Base-by-base conservation (phyloP, 192 early-diverging fungal species). In the Coemansia sp. region DNA sequence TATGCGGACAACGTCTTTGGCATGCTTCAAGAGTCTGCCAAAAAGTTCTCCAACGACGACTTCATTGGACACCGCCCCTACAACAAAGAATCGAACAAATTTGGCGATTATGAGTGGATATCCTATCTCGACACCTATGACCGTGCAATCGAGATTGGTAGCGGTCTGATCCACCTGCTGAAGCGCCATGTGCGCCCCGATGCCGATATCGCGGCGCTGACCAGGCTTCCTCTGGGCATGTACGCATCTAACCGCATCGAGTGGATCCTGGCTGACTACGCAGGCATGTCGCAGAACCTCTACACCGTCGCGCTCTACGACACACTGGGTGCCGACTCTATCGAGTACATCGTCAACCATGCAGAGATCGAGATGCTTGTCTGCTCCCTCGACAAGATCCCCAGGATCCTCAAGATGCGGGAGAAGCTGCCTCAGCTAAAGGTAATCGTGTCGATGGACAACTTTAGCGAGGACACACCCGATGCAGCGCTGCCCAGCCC, bases 331-430 rank as follows among this genome's bases (percentile, higher is more conserved):
- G 85, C 88, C 0, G 90, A 93, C 32, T 85, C 91, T 9, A 81
- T 96, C 45, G 86, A 90, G 75, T 94, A 89, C 62, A 92, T 96
- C 41, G 66, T 96, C 22, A 94, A 92, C 74, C 92, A 95, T 55
- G 84, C 93, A 10, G 93, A 93, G 41, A 81, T 91, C 54, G 75
- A 85, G 25, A 65, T 89, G 25, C 70, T 94, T n/a, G 83, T 92
- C 35, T 88, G 88, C 57, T 87, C 85, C 34, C 53, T 82, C 43
- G 85, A 85, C 69, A 82, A 88, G 55, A 59, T 90, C 34, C 79
- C 85, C 57, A 85, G 83, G 68, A 53, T 89, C 50, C 63, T 92
- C 40, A 78, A 76, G 73, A 69, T 89, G 49, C 71, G 75, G n/a
- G 69, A 75, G 32, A 83, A 87, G 75, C 76, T 91, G 68, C 88